phyloP scores from a whole-genome alignment of 306 rosid genomes.

The Morella rubra region DNA sequence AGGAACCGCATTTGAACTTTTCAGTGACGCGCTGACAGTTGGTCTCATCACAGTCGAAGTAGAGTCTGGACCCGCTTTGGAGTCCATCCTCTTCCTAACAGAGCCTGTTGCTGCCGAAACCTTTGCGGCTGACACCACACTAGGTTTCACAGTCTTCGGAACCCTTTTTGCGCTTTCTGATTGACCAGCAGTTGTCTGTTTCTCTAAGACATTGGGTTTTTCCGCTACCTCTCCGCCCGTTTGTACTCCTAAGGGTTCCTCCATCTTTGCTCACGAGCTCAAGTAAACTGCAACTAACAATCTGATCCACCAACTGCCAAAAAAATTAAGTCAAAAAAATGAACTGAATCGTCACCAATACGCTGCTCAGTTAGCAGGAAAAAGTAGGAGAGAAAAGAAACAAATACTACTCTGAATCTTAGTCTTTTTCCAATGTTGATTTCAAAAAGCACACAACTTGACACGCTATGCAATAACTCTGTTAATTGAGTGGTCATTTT shows the following conservation, averaged over 20 bases:
- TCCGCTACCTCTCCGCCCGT: constrained; percentile 39
- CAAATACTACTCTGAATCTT: not conserved
- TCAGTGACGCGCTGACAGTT: constrained; percentile 41
- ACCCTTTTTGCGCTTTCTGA: constrained; percentile 35
- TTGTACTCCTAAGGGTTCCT: constrained; percentile 42
- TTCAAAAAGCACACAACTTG: not conserved
- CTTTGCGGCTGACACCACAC: constrained; percentile 35
- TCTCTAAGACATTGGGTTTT: constrained; percentile 32
- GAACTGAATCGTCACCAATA: not conserved
- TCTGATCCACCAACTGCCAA: constrained; percentile 22
- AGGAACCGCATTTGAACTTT: constrained; percentile 45
- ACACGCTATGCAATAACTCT: not conserved
- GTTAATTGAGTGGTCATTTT: not conserved
- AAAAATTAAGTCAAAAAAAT: not conserved
- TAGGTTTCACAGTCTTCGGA: constrained; percentile 38
- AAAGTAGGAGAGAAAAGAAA: not conserved
- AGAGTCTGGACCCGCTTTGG: constrained; percentile 39
- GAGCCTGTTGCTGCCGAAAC: constrained; percentile 30
- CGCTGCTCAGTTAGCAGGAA: constrained; percentile 12
- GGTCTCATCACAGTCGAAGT: constrained; percentile 40
- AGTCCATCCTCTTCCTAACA: constrained; percentile 48
- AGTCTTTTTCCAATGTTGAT: not conserved
- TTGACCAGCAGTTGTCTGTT: constrained; percentile 27
- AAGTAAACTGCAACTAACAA: constrained; percentile 17
- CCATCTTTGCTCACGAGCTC: constrained; percentile 47